Base-by-base conservation (phyloP, 2,329 filamentous ascomycete species). In the Davidsoniella neocaledoniae region DNA sequence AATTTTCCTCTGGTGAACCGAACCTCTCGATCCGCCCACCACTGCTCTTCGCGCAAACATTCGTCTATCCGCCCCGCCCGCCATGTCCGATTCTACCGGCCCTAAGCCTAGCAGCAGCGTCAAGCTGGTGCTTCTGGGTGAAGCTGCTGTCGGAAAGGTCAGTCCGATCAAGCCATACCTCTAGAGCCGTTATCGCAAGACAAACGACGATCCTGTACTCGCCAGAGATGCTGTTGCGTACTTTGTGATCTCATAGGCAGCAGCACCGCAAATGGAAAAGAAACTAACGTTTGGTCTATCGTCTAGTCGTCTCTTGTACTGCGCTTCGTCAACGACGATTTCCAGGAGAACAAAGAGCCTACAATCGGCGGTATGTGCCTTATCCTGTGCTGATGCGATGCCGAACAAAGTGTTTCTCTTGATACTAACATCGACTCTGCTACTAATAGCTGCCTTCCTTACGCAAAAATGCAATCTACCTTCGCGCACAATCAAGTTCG, bases 51-150 rank as follows among this genome's bases (percentile, higher is more conserved):
- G 29, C 36, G 23, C 29, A 39, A 21, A 21, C 36, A 9, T n/a
- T 14, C 9, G 17, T 43, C 38, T 36, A 19, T 42, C 6, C 8
- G 25, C 8, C 19, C 17, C n/a, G 19, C 17, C 33, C 49, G 59
- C 47, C 38, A 68, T 68, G 66, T 63, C 66, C 54, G 66, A 68
- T 55, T 71, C 78, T 51, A 77, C 76, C 58, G 72, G 75, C 63
- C 83, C 86, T 54, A 98, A 96, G 72, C 91, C 91, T 55, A 96
- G 88, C 74, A 96, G 88, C 79, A 98, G 91, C 71, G 91, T 98
- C 66, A 98, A 98, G 81, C 83, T 98, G 58, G 91, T 98, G 57
- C 77, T 98, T 63, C 81, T 98, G 52, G 91, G 91, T 58, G 91
- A 98, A 71, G 91, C 91, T 56, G 91, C 91, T 54, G 91, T 98